Evolutionary conservation across 225 moss, liverwort and hornwort genomes (phyloP).

Genomic region (Neckera pumila): DNA sequence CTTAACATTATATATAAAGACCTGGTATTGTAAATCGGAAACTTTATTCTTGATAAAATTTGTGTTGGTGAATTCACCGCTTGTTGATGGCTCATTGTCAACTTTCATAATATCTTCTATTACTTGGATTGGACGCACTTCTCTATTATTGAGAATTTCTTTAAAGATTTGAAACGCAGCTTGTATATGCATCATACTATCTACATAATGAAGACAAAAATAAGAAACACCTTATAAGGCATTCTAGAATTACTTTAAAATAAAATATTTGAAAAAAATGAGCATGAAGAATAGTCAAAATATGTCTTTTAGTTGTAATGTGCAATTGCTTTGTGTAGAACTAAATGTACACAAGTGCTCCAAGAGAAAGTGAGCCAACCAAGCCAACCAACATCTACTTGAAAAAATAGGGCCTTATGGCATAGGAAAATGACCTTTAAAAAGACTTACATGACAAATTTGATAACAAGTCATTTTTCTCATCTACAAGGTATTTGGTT

Average conservation of each 20-base stretch:
- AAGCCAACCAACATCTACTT: background rate
- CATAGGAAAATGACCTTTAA: accelerated
- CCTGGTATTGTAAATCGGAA: slow-evolving; percentile 52
- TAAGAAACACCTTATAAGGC: background rate
- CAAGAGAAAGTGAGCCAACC: accelerated
- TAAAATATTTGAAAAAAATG: too few species aligned
- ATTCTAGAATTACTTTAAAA: background rate
- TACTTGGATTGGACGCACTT: background rate
- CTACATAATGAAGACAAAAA: background rate
- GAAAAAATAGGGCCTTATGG: background rate
- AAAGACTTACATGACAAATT: background rate
- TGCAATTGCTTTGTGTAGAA: background rate
- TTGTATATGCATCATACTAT: slow-evolving; percentile 44
- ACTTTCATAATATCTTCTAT: background rate
- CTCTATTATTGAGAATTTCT: slow-evolving; percentile 34
- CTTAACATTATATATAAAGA: background rate
- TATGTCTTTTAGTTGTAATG: background rate
- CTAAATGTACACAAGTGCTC: background rate
- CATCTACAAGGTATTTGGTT: background rate
- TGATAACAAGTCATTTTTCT: background rate
- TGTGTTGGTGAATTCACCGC: background rate
- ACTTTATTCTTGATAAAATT: slow-evolving; percentile 27
- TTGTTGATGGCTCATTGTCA: background rate
- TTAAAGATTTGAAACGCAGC: slow-evolving; percentile 69
- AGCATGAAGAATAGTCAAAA: background rate